Evolutionary conservation across 2,329 filamentous ascomycete species (phyloP).

Genomic region (Sclerotinia nivalis): DNA sequence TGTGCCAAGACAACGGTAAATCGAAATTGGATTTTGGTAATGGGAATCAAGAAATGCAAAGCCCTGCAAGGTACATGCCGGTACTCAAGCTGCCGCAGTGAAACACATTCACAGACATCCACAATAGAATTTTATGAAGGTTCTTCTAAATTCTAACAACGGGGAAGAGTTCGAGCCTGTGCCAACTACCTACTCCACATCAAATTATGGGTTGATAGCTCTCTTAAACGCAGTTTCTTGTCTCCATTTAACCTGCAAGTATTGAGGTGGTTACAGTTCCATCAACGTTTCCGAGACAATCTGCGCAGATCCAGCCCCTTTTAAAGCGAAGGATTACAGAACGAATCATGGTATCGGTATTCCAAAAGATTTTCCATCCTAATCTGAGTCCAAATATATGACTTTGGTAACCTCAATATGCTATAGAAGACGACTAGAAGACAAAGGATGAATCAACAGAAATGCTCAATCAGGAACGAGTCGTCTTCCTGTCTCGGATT

Average conservation of each 20-base stretch:
- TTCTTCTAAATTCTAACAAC: background rate
- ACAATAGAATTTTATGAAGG: constrained; percentile 10
- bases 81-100: background rate
- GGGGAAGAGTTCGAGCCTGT: background rate
- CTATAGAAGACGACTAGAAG: background rate
- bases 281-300: constrained; percentile 12
- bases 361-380: background rate
- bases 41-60: constrained; percentile 13
- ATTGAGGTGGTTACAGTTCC: background rate
- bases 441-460: background rate
- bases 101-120: background rate
- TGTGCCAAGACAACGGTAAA: constrained; percentile 9
- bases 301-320: background rate
- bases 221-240: background rate
- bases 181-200: background rate
- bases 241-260: background rate
- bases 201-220: constrained; percentile 1
- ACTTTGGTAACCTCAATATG: background rate
- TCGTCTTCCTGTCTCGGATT: constrained; percentile 11
- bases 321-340: background rate
- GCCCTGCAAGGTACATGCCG: constrained; percentile 18
- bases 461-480: background rate
- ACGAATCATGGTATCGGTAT: constrained; percentile 8
- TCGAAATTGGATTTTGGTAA: constrained; percentile 18
- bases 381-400: background rate